Conservation (phyloP, 805 yeast genomes). For the Monosporozyma unispora region DNA sequence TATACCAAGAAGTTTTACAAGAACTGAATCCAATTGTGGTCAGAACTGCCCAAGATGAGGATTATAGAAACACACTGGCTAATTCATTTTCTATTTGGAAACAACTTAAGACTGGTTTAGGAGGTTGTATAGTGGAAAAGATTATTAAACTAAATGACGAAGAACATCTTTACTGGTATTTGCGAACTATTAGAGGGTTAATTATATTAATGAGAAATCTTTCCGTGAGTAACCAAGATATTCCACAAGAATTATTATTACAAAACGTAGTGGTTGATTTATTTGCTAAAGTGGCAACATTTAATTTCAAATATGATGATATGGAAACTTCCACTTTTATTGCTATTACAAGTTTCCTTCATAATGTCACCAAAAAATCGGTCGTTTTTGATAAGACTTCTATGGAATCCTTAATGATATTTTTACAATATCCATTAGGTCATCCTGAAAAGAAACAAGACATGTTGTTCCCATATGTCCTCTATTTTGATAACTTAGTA, state of each 20-base stretch:
- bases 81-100: conserved; percentile 24
- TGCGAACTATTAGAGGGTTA: conserved; percentile 39
- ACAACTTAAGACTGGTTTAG: conserved; percentile 11
- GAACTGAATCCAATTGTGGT: conserved; percentile 18
- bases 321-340: conserved; percentile 16
- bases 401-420: conserved; percentile 13
- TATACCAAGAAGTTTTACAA: conserved; percentile 4
- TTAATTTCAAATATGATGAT: conserved; percentile 11
- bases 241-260: conserved; percentile 20
- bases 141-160: conserved; percentile 3
- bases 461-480: conserved; percentile 12
- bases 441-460: conserved; percentile 8
- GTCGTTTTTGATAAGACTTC: conserved; percentile 13
- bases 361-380: conserved; percentile 18
- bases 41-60: conserved; percentile 22
- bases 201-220: conserved; percentile 43
- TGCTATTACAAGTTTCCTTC: conserved; percentile 15
- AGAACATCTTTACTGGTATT: conserved; percentile 9
- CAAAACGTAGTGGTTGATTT: conserved; percentile 12
- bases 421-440: conserved; percentile 17
- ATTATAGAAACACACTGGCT: conserved; percentile 20
- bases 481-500: conserved; percentile 18
- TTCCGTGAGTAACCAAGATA: conserved; percentile 28
- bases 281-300: conserved; percentile 5
- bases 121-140: conserved; percentile 4